Evolutionary conservation across 495 filamentous ascomycete genomes (phyloP).

Genomic region (Cercophora scortea): DNA sequence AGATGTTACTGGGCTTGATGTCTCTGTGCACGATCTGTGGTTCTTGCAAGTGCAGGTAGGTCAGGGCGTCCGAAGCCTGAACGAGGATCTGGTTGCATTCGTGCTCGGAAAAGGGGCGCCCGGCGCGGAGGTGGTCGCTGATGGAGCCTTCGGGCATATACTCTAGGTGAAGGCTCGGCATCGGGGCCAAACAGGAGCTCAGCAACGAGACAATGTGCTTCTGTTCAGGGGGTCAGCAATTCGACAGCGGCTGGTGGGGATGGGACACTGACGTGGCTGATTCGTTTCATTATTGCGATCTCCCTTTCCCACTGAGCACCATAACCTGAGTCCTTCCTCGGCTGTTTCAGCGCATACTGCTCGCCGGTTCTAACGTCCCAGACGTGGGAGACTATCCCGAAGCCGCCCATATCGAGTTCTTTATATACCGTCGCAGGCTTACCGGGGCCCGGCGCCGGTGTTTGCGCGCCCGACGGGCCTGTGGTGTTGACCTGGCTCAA

Average conservation of each 20-base stretch:
- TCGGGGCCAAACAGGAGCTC: neutral
- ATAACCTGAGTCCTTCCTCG: neutral
- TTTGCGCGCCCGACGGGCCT: neutral
- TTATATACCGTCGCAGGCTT: neutral
- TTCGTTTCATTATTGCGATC: neutral
- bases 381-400: constrained; percentile 1
- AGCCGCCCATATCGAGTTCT: neutral
- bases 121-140: neutral
- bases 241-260: neutral
- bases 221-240: neutral
- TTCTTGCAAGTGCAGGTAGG: constrained; percentile 3
- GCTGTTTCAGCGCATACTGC: constrained; percentile 1
- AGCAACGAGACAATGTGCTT: constrained; percentile 1
- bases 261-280: constrained; percentile 2
- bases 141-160: constrained; percentile 10
- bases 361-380: constrained; percentile 4
- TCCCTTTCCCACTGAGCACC: neutral
- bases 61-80: neutral
- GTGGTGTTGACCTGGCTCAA: neutral
- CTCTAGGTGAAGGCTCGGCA: neutral
- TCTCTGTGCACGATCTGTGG: constrained; percentile 9
- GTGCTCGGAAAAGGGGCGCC: neutral
- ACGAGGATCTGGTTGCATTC: constrained; percentile 2
- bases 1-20: constrained; percentile 6
- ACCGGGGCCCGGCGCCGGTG: neutral